A percentile compares a stretch with the other conserved stretches of the same genome.
Evolutionary conservation across 148 eudicot species (phyloP).

Genomic region (Fallopia convolvulus): DNA sequence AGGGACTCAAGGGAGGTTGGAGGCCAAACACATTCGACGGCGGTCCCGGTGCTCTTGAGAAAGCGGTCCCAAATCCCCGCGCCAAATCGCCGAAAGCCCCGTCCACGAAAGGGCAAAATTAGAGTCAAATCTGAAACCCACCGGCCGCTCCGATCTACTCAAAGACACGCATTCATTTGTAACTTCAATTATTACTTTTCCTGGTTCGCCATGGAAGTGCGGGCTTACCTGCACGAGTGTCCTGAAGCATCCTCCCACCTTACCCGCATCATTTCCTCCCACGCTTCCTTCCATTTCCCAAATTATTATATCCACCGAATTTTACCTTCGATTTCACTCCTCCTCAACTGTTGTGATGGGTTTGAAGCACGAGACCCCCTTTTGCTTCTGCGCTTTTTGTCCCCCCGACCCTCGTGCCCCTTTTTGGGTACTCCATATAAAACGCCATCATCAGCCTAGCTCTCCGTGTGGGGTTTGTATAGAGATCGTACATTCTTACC

Average conservation of each 20-base stretch:
- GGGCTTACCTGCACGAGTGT: slow-evolving; percentile 9
- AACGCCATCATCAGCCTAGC: not conserved
- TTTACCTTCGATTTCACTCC: slow-evolving; percentile 1
- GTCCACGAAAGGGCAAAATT: not conserved
- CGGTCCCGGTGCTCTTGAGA: not conserved
- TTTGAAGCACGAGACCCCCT: not conserved
- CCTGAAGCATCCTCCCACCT: slow-evolving; percentile 11
- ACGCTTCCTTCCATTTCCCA: not conserved
- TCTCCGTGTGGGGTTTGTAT: not conserved
- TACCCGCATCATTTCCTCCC: slow-evolving; percentile 14
- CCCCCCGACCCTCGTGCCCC: not conserved
- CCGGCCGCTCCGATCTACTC: slow-evolving; percentile 5
- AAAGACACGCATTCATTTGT: not conserved
- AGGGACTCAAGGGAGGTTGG: too few relatives aligned
- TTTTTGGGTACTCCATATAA: slow-evolving; percentile 10
- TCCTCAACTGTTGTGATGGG: not conserved
- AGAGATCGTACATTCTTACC: not conserved
- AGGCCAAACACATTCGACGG: too few relatives aligned
- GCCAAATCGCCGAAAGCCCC: not conserved
- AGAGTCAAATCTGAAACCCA: not conserved
- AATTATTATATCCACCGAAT: not conserved
- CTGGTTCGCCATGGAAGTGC: slow-evolving; percentile 1
- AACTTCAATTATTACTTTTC: not conserved
- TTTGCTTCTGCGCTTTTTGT: slow-evolving; percentile 5
- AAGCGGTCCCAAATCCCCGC: too few relatives aligned